Percentiles rank a stretch among this genome's conserved stretches.
Evolutionary conservation across 129 eudicot species (phyloP).

Genomic region (Artemisia argyi): DNA sequence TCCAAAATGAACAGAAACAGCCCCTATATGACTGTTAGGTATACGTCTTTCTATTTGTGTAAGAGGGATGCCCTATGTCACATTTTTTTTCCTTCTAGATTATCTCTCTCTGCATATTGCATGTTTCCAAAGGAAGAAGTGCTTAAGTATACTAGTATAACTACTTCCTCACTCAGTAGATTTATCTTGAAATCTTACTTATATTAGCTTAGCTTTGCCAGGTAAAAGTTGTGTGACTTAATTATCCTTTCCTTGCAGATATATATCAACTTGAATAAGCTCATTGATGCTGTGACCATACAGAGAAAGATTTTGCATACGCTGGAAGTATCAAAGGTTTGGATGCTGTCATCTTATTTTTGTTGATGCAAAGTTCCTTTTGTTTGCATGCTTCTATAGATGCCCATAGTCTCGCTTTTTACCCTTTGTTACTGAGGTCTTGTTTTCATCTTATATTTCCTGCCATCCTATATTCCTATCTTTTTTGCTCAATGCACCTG

Average conservation of each 20-base stretch:
- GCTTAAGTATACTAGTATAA: no score
- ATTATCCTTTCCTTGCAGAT: constrained; percentile 44
- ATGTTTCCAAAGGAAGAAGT: no score
- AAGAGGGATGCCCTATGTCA: no score
- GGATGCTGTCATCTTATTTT: constrained; percentile 5
- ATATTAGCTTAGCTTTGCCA: background rate
- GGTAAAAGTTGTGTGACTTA: constrained; percentile 2
- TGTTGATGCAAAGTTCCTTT: constrained; percentile 8
- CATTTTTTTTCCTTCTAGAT: no score
- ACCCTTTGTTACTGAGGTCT: background rate
- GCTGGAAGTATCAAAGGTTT: constrained; percentile 84
- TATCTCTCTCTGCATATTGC: no score
- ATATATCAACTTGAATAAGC: constrained; percentile 50
- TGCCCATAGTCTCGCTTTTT: background rate
- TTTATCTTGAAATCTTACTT: background rate
- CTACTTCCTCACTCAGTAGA: background rate
- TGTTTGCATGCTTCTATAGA: background rate
- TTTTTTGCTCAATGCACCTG: constrained; percentile 1
- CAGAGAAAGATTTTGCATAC: constrained; percentile 77
- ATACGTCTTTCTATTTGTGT: no score
- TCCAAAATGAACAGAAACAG: no score
- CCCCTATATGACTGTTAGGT: no score
- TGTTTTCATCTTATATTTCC: background rate
- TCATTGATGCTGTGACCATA: constrained; percentile 56
- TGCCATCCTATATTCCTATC: constrained; percentile 6